Base-by-base conservation (phyloP, 2,329 filamentous ascomycete species). In the Camillea tinctor region DNA sequence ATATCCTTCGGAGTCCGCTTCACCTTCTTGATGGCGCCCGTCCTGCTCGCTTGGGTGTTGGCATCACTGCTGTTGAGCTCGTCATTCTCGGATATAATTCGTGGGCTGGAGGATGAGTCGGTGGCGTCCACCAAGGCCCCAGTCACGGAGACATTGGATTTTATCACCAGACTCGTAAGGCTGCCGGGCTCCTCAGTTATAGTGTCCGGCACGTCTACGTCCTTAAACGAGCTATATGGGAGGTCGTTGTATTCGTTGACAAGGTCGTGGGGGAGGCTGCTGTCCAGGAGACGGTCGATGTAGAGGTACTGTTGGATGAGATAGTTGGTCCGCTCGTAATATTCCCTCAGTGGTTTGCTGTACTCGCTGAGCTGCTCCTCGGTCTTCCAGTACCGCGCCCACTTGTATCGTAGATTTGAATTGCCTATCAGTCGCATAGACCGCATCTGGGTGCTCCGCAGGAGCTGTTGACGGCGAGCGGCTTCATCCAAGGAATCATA, bases 231-330 rank as follows among this genome's bases (percentile, higher is more conserved):
- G 48, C 80, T 83, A 20, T 80, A 80, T 50, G 84, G 80, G 54
- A 87, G 79, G 64, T 89, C 80, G 64, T 88, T 88, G 75, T 97
- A 97, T 75, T 97, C 93, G 71, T 96, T 93, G 60, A 98, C 87
- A 51, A 98, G 81, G 69, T 94, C 89, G 71, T 96, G 93, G 1
- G 93, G 93, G n/a, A 97, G 85, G 26, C 92, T 93, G 8, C 92
- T 97, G 76, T 97, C 93, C 62, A 98, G 83, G 59, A 98, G 81
- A 56, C 89, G 86, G 76, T 97, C 94, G 68, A 97, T 97, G 74
- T 96, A 97, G 64, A 96, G 82, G 74, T 97, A 98, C 73, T 96
- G 90, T 74, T 95, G 91, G 60, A 98, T 87, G 50, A 97, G 81
- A 67, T 88, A 88, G 76, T 98, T 98, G 72, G 88, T 94, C 50